phyloP scores from a whole-genome alignment of 495 filamentous ascomycete genomes.

The Parathielavia appendiculata region DNA sequence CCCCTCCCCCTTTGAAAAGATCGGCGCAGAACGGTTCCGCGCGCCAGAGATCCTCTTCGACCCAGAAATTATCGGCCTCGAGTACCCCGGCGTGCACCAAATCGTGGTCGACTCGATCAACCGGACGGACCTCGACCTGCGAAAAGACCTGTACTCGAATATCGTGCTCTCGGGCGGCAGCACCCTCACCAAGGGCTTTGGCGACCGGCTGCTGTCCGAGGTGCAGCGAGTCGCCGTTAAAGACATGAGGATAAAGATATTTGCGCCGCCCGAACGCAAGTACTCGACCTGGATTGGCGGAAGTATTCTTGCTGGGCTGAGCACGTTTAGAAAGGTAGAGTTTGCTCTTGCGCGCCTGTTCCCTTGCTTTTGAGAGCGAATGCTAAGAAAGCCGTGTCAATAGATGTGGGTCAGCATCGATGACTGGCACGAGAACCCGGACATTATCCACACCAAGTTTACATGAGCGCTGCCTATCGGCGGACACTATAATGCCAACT shows the following conservation, averaged over 20 bases:
- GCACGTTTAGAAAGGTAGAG: constrained; percentile 94
- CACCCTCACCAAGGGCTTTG: constrained; percentile 82
- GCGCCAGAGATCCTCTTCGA: constrained; percentile 98
- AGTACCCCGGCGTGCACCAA: constrained; percentile 96
- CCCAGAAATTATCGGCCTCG: constrained; percentile 91
- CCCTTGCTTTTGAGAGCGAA: not conserved
- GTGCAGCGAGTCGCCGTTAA: constrained; percentile 90
- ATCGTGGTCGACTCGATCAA: constrained; percentile 96
- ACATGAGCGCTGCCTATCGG: constrained; percentile 45
- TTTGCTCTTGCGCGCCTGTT: not conserved
- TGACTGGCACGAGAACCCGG: constrained; percentile 99
- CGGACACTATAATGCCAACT: not conserved
- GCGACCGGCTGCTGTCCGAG: constrained; percentile 86
- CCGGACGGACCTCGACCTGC: constrained; percentile 93
- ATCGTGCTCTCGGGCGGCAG: constrained; percentile 95
- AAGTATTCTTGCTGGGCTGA: constrained; percentile 93
- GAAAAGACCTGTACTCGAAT: constrained; percentile 89
- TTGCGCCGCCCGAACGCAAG: constrained; percentile 92
- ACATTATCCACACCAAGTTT: constrained; percentile 97
- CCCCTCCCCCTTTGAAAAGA: constrained; percentile 40
- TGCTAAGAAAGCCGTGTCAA: constrained; percentile 15
- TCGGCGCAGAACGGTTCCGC: constrained; percentile 87
- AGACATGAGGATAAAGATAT: constrained; percentile 99
- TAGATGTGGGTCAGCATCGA: constrained; percentile 99
- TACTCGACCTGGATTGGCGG: constrained; percentile 99